A percentile compares a stretch with the other conserved stretches of the same genome.
These are phyloP conservation scores for Wolfiporia cocos DNA, from an alignment of 1,284 basidiomycete genomes.

Conservation along the genomic window DNA sequence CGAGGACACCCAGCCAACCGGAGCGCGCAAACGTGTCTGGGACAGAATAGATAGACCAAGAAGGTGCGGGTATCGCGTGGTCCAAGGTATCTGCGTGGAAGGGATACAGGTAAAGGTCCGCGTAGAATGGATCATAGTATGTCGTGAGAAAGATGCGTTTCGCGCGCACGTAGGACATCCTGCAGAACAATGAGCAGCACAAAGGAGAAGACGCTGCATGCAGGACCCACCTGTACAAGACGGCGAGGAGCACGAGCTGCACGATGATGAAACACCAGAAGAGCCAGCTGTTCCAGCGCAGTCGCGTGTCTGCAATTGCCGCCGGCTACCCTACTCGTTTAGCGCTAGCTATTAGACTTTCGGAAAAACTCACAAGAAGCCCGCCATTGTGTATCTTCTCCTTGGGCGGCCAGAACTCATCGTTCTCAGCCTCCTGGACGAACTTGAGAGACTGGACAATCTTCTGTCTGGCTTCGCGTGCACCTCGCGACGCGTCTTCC, in stretches of 20 bases:
- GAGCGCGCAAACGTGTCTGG: conserved; percentile 23
- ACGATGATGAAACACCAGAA: conserved; percentile 18
- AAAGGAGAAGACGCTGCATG: conserved; percentile 2
- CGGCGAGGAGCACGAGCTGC: conserved; percentile 18
- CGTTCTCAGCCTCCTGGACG: conserved; percentile 26
- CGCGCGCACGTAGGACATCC: conserved; percentile 35
- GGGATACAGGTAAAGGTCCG: conserved; percentile 54
- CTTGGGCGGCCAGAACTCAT: conserved; percentile 31
- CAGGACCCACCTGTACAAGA: conserved; percentile 26
- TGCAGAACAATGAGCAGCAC: conserved; percentile 11
- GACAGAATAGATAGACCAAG: conserved; percentile 23
- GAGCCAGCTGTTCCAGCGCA: conserved; percentile 18
- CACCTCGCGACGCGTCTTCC: conserved; percentile 44
- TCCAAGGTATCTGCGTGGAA: conserved; percentile 38
- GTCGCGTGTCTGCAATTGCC: conserved; percentile 10
- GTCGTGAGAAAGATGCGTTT: conserved; percentile 44
- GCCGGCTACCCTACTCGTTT: conserved; percentile 13
- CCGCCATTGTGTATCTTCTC: conserved; percentile 32
- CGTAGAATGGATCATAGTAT: conserved; percentile 71
- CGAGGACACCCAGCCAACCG: conserved; percentile 24
- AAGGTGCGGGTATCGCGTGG: conserved; percentile 23
- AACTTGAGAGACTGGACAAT: conserved; percentile 37
- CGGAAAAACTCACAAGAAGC: conserved; percentile 29
- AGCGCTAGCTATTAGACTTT: too few species aligned
- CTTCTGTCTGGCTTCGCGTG: conserved; percentile 41